phyloP scores from a whole-genome alignment of 257 asterid species.

The Catharanthus roseus region DNA sequence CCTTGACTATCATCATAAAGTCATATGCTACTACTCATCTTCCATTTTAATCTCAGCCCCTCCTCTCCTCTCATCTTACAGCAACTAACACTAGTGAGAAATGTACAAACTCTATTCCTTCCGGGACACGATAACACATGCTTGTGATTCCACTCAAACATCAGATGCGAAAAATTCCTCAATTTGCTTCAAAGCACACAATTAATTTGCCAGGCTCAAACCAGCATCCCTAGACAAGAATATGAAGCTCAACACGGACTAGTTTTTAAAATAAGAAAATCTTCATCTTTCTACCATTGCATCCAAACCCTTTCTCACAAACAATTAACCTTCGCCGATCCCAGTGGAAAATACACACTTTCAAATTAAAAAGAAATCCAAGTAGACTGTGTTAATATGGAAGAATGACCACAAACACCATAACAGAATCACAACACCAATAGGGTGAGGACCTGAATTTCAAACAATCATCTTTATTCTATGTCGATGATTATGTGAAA shows the following conservation, averaged over 20 bases:
- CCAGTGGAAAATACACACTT: no score
- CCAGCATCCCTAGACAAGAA: neutral
- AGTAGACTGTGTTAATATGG: no score
- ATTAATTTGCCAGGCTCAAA: neutral
- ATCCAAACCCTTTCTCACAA: no score
- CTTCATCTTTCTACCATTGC: no score
- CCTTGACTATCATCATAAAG: neutral
- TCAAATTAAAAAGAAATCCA: no score
- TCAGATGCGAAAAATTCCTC: neutral
- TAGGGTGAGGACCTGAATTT: neutral
- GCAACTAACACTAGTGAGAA: neutral
- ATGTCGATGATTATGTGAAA: neutral
- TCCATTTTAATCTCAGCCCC: neutral
- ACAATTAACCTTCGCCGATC: no score
- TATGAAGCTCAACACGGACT: no score
- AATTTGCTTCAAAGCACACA: neutral
- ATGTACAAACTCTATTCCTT: neutral
- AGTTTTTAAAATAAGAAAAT: no score
- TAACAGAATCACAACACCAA: neutral
- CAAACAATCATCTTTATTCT: neutral
- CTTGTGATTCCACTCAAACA: neutral
- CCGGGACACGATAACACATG: neutral
- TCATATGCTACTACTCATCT: neutral
- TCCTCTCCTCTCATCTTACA: neutral
- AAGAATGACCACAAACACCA: neutral